A percentile compares a stretch with the other conserved stretches of the same genome.
Evolutionary conservation across 2,329 filamentous ascomycete species (phyloP).

Genomic region (Neonectria ditissima): DNA sequence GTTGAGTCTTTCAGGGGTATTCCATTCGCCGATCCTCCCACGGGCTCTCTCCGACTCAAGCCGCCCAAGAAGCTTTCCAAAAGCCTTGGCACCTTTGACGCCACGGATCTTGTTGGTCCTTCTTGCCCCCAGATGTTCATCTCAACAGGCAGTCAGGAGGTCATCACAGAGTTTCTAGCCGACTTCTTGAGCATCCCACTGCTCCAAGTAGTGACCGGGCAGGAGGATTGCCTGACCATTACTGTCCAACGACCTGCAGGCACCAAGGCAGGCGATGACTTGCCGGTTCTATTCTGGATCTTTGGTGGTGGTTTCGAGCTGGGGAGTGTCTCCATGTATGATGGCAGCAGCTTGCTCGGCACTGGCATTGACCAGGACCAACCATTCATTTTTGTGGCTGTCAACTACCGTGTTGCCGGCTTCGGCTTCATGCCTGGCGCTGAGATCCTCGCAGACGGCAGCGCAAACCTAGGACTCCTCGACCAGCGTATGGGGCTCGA

Average conservation of each 20-base stretch:
- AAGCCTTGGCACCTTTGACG: slow-evolving; percentile 70
- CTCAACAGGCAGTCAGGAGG: slow-evolving; percentile 57
- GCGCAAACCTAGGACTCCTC: slow-evolving; percentile 76
- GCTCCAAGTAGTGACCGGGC: slow-evolving; percentile 65
- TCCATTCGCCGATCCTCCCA: slow-evolving; percentile 78
- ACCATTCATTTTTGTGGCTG: slow-evolving; percentile 79
- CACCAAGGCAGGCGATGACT: slow-evolving; percentile 63
- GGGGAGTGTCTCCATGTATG: slow-evolving; percentile 64
- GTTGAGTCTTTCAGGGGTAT: slow-evolving; percentile 81
- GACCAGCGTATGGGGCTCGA: slow-evolving; percentile 79
- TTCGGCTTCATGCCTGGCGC: slow-evolving; percentile 80
- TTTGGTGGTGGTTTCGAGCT: slow-evolving; percentile 75
- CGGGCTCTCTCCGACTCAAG: slow-evolving; percentile 74
- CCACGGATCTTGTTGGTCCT: slow-evolving; percentile 63
- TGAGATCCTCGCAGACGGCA: slow-evolving; percentile 75
- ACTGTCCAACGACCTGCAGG: slow-evolving; percentile 70
- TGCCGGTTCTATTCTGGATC: slow-evolving; percentile 79
- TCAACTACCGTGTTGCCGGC: slow-evolving; percentile 81
- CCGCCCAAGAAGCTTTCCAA: slow-evolving; percentile 71
- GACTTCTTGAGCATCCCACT: slow-evolving; percentile 66
- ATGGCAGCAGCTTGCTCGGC: slow-evolving; percentile 60
- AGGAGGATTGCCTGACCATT: slow-evolving; percentile 75
- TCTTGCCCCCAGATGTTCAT: slow-evolving; percentile 80
- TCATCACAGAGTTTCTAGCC: slow-evolving; percentile 60
- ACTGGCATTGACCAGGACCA: slow-evolving; percentile 55